Conservation (phyloP, 208 protist species). For the Leptomonas seymouri region DNA sequence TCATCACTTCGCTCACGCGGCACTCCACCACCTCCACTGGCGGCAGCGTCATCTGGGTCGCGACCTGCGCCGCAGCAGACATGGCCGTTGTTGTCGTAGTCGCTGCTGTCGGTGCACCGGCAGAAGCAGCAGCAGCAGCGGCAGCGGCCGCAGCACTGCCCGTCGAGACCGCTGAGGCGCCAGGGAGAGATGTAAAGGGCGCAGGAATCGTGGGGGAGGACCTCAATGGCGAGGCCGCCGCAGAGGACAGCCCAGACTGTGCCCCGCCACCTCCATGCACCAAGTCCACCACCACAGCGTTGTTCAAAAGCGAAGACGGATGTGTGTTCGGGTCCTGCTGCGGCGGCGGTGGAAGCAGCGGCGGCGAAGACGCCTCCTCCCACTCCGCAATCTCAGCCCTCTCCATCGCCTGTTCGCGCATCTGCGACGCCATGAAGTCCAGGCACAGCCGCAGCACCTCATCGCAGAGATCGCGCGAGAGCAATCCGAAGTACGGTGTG, state of each 20-base stretch:
- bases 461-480: slow-evolving; percentile 28
- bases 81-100: not conserved
- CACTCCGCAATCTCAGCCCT: slow-evolving; percentile 13
- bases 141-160: not conserved
- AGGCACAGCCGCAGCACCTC: slow-evolving; percentile 26
- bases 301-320: not conserved
- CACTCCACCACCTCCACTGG: slow-evolving; percentile 33
- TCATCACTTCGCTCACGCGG: slow-evolving; percentile 36
- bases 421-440: slow-evolving; percentile 30
- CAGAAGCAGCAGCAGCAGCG: not conserved
- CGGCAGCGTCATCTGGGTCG: slow-evolving; percentile 11
- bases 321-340: not conserved
- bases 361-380: not conserved
- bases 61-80: slow-evolving; percentile 5
- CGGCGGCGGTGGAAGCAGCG: slow-evolving; percentile 3
- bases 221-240: slow-evolving; percentile 9
- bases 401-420: slow-evolving; percentile 21
- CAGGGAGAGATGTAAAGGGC: not conserved
- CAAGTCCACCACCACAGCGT: slow-evolving; percentile 2
- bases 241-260: not conserved
- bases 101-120: not conserved
- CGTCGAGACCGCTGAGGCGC: not conserved
- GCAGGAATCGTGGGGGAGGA: not conserved
- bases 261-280: slow-evolving; percentile 2
- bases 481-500: slow-evolving; percentile 32